These are phyloP conservation scores for Diutina ranongensis DNA, from an alignment of 1,139 yeast species.

Conservation along the genomic window DNA sequence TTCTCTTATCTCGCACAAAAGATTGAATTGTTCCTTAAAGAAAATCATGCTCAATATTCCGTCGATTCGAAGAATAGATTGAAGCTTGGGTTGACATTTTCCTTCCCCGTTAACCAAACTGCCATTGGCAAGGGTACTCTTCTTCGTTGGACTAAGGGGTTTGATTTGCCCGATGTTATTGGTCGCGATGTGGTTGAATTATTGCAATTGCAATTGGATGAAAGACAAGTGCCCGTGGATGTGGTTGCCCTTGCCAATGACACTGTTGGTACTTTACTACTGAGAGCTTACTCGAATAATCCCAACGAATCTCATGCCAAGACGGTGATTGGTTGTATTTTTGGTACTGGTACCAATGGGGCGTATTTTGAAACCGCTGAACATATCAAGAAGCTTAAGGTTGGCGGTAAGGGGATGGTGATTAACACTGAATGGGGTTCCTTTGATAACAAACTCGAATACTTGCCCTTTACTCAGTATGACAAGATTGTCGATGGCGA, in stretches of 20 bases:
- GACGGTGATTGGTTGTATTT: constrained; percentile 78
- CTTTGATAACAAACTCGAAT: constrained; percentile 66
- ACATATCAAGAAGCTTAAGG: constrained; percentile 27
- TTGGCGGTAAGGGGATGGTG: constrained; percentile 55
- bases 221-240: constrained; percentile 47
- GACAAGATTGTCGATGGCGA: constrained; percentile 57
- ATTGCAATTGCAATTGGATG: constrained; percentile 59
- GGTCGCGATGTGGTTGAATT: constrained; percentile 69
- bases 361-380: constrained; percentile 73
- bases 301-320: constrained; percentile 46
- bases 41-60: constrained; percentile 43
- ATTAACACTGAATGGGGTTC: constrained; percentile 97
- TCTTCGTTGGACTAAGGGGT: constrained; percentile 94
- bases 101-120: constrained; percentile 84
- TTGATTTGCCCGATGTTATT: constrained; percentile 71
- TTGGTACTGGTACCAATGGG: constrained; percentile 96
- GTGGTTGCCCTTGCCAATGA: constrained; percentile 90
- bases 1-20: constrained; percentile 67
- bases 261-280: constrained; percentile 84
- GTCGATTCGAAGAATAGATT: constrained; percentile 16
- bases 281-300: constrained; percentile 71
- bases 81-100: constrained; percentile 83
- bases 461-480: constrained; percentile 65
- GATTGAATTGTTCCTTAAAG: constrained; percentile 47
- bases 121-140: constrained; percentile 67